Evolutionary conservation across 352 stramenopile genomes (phyloP), one percentile per base, ranked within the genome.

Genomic region (Globisporangium canariense): DNA sequence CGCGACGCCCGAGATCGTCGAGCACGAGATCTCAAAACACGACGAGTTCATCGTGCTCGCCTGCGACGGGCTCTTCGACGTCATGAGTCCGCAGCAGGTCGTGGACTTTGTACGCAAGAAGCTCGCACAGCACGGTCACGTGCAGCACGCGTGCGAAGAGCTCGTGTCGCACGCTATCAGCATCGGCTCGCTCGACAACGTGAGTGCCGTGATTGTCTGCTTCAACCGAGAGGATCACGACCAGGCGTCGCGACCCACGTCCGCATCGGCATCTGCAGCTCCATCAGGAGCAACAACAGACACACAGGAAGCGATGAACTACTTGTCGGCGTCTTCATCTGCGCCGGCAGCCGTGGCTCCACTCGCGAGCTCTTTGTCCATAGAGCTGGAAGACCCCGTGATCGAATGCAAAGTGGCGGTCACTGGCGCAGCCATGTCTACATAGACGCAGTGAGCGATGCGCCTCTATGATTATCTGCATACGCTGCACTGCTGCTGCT

Each of bases 61-160:
- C 45, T 93, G 87, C 64, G 87, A 96, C 64, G 87, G 87, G 25
- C 74, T 96, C 6, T 96, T 91, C 67, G 87, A 96, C 65, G 86
- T 96, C 62, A 92, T 96, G 80, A 59, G 77, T 45, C 83, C 82
- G 16, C 85, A 94, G 71, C 74, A 89, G 22, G 86, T 92, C 3
- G 86, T 93, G 28, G 84, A 93, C 71, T 96, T 93, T 67, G 83
- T 96, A 18, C 79, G 82, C 30, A 63, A 73, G 49, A 93, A 93
- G 60, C 70, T 91, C 28, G 68, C 76, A 32, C 69, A 88, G 13
- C 81, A 92, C 58, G 79, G 78, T 55, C 73, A 90, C 49, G 83
- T 91, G 32, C 85, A 93, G 66, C 83, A 94, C 60, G 82, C 80
- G 40, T 88, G 82, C 25, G 83, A 96, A 49, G 83, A 92, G 67